Percentiles rank a stretch among this genome's conserved stretches.
phyloP scores from a whole-genome alignment of 2,329 filamentous ascomycete genomes.

The Exserohilum turcica region DNA sequence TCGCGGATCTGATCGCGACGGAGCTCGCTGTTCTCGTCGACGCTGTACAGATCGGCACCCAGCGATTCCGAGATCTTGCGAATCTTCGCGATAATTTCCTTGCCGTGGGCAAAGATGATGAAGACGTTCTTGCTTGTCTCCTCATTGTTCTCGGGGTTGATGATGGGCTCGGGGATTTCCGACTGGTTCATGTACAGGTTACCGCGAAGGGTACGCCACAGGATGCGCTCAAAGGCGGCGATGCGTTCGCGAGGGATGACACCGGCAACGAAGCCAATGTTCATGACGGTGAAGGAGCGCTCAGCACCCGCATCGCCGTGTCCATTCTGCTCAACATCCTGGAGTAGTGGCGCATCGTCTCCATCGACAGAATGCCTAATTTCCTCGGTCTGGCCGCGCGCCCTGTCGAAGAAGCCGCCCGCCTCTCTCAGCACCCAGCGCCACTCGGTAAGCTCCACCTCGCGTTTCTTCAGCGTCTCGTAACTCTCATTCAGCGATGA shows the following conservation, averaged over 20 bases:
- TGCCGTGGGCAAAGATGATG: conserved; percentile 98
- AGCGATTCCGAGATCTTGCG: conserved; percentile 98
- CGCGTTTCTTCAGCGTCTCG: conserved; percentile 95
- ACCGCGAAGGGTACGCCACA: conserved; percentile 95
- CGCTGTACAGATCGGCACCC: conserved; percentile 92
- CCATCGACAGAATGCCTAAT: conserved; percentile 83
- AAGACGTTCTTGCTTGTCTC: conserved; percentile 96
- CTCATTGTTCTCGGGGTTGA: conserved; percentile 92
- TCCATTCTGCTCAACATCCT: conserved; percentile 86
- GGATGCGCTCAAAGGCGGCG: conserved; percentile 92
- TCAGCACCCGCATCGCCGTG: conserved; percentile 71
- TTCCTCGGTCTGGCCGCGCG: conserved; percentile 94
- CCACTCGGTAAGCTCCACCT: conserved; percentile 97
- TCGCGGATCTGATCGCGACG: conserved; percentile 95
- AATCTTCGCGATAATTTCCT: conserved; percentile 98
- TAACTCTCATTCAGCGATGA: conserved; percentile 96
- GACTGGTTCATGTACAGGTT: conserved; percentile 99
- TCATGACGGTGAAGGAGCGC: conserved; percentile 93
- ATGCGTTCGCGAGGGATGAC: conserved; percentile 94
- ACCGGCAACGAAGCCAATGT: conserved; percentile 97
- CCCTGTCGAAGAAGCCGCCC: conserved; percentile 95
- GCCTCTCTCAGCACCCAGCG: conserved; percentile 96
- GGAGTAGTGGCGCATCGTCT: conserved; percentile 90
- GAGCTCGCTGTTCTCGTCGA: conserved; percentile 96
- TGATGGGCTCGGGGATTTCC: conserved; percentile 90